phyloP scores from a whole-genome alignment of 2,329 filamentous ascomycete species.

The Coleophoma cylindrospora region DNA sequence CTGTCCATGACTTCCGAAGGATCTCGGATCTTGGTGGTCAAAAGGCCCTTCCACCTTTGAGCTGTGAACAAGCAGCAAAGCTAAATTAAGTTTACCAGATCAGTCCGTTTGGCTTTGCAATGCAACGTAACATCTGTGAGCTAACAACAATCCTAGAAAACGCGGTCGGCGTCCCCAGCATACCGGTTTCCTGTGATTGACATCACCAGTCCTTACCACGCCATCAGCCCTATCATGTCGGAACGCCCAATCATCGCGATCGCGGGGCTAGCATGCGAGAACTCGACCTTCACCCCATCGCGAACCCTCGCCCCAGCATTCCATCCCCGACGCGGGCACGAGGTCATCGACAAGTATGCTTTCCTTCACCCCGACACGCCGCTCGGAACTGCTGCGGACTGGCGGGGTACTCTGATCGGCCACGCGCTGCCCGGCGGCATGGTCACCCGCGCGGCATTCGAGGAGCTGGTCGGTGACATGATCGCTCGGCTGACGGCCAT shows the following conservation, averaged over 20 bases:
- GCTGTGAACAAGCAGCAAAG: too few species aligned
- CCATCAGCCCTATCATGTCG: slow-evolving; percentile 18
- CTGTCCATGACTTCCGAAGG: too few species aligned
- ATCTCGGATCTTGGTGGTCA: too few species aligned
- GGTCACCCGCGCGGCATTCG: slow-evolving; percentile 40
- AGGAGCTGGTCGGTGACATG: slow-evolving; percentile 37
- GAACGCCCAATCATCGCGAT: slow-evolving; percentile 39
- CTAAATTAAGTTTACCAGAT: too few species aligned
- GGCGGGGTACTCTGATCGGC: slow-evolving; percentile 46
- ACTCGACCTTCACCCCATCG: slow-evolving; percentile 46
- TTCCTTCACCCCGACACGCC: slow-evolving; percentile 37
- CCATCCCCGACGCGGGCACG: slow-evolving; percentile 37
- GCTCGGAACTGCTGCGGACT: slow-evolving; percentile 37
- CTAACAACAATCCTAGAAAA: too few species aligned
- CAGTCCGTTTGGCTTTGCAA: too few species aligned
- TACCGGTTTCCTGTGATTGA: too few species aligned
- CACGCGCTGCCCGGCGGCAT: slow-evolving; percentile 45
- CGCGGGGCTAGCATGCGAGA: slow-evolving; percentile 48
- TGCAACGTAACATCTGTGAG: too few species aligned
- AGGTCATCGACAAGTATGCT: slow-evolving; percentile 34
- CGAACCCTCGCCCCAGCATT: slow-evolving; percentile 44
- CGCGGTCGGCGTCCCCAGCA: too few species aligned
- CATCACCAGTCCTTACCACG: too few species aligned
- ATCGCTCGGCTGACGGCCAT: slow-evolving; percentile 34
- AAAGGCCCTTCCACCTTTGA: too few species aligned